Evolutionary conservation across 208 protist species (phyloP).

Genomic region (Wallacemonas sp.): DNA sequence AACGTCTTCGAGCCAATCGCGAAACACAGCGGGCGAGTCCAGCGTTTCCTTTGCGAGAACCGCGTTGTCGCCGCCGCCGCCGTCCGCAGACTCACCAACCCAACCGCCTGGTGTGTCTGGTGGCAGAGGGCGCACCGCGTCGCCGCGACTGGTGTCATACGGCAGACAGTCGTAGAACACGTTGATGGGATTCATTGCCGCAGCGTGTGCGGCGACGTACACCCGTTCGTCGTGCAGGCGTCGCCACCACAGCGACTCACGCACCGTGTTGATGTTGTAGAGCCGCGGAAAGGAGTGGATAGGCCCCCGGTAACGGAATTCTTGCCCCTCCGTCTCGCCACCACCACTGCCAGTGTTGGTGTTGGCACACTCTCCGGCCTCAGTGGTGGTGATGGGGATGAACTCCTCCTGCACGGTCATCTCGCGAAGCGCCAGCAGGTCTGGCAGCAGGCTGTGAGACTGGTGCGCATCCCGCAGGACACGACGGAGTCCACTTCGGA

Average conservation of each 20-base stretch:
- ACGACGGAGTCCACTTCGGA: slow-evolving; percentile 42
- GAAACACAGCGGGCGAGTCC: slow-evolving; percentile 39
- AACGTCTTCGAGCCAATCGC: slow-evolving; percentile 75
- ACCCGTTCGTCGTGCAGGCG: slow-evolving; percentile 50
- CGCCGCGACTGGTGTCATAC: slow-evolving; percentile 24
- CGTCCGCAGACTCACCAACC: slow-evolving; percentile 40
- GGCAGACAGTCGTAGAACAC: slow-evolving; percentile 76
- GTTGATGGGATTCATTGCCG: slow-evolving; percentile 67
- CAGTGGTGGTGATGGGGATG: slow-evolving; percentile 28
- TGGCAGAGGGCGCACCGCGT: slow-evolving; percentile 7
- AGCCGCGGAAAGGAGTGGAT: slow-evolving; percentile 72
- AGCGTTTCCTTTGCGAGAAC: slow-evolving; percentile 54
- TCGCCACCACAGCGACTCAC: slow-evolving; percentile 65
- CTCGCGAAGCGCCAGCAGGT: slow-evolving; percentile 53
- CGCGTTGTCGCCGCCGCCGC: slow-evolving; percentile 49
- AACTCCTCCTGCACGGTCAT: slow-evolving; percentile 67
- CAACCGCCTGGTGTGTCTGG: slow-evolving; percentile 38
- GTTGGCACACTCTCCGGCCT: background rate
- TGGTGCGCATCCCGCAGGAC: slow-evolving; percentile 41
- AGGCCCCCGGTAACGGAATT: slow-evolving; percentile 68
- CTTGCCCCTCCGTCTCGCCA: slow-evolving; percentile 18
- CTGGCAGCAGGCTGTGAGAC: slow-evolving; percentile 28
- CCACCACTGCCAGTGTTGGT: slow-evolving; percentile 9
- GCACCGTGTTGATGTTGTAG: slow-evolving; percentile 60
- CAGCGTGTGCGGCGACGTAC: slow-evolving; percentile 59